A percentile compares a stretch with the other conserved stretches of the same genome.
phyloP scores from a whole-genome alignment of 225 moss, liverwort and hornwort genomes.

The Sphagnum contortum region DNA sequence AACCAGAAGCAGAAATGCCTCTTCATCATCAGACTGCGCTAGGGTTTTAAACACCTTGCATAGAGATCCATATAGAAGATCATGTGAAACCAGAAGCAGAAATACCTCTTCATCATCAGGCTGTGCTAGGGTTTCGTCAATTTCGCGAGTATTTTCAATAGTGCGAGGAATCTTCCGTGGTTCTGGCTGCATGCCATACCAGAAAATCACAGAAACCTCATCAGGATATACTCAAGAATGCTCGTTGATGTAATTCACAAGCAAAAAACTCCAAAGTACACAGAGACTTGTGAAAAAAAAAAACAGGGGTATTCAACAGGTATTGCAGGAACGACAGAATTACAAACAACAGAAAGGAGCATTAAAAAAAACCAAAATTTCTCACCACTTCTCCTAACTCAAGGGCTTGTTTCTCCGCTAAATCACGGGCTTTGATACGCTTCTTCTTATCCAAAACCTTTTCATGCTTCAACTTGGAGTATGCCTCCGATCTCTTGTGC shows the following conservation, averaged over 20 bases:
- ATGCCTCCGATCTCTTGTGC: constrained; percentile 55
- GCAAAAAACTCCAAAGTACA: too few species aligned
- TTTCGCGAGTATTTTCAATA: constrained; percentile 83
- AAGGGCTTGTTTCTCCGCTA: constrained; percentile 66
- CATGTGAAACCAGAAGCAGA: background rate
- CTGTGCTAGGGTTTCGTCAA: constrained; percentile 79
- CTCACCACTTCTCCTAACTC: constrained; percentile 73
- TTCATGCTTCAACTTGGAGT: constrained; percentile 59
- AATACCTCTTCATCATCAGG: constrained; percentile 79
- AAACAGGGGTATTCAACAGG: too few species aligned
- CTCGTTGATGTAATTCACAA: too few species aligned
- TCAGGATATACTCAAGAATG: too few species aligned
- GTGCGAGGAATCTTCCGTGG: constrained; percentile 71
- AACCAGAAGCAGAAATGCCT: too few species aligned
- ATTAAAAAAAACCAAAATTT: background rate
- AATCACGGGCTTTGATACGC: constrained; percentile 48
- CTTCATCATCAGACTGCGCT: too few species aligned
- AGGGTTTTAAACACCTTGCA: too few species aligned
- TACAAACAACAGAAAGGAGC: too few species aligned
- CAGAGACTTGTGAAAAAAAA: too few species aligned
- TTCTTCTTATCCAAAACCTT: constrained; percentile 80
- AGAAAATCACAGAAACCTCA: too few species aligned
- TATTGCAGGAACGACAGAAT: too few species aligned
- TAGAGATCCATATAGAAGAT: too few species aligned
- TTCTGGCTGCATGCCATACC: constrained; percentile 34